phyloP scores from a whole-genome alignment of 768 basidiomycete species.

The Suillus alpinus region DNA sequence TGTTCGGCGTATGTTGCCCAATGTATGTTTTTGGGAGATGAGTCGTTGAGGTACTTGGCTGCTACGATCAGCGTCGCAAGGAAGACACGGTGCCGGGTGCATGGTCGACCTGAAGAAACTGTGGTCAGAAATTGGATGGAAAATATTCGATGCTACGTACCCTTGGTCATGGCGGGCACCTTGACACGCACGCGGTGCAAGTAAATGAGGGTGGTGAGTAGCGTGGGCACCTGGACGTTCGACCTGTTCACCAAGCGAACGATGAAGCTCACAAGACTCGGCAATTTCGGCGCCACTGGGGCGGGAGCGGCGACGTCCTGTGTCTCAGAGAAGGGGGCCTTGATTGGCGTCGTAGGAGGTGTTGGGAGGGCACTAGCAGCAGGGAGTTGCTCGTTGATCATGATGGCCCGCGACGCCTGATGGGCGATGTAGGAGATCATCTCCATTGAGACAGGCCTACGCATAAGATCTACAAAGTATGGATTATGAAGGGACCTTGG shows the following conservation, averaged over 20 bases:
- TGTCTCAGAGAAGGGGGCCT: slow-evolving; percentile 35
- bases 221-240: slow-evolving; percentile 87
- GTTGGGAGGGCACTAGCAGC: slow-evolving; percentile 48
- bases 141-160: slow-evolving; percentile 38
- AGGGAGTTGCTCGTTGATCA: slow-evolving; percentile 48
- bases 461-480: slow-evolving; percentile 75
- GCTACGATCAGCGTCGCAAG: slow-evolving; percentile 94
- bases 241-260: slow-evolving; percentile 72
- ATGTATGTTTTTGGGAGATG: slow-evolving; percentile 92
- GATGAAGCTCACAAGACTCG: slow-evolving; percentile 84
- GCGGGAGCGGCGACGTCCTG: slow-evolving; percentile 23
- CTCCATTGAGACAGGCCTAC: slow-evolving; percentile 72
- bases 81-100: slow-evolving; percentile 94
- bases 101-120: slow-evolving; percentile 59
- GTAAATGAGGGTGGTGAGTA: slow-evolving; percentile 89
- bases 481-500: slow-evolving; percentile 76
- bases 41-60: slow-evolving; percentile 96
- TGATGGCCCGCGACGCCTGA: slow-evolving; percentile 73
- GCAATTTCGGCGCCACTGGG: slow-evolving; percentile 32
- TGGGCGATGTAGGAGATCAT: slow-evolving; percentile 87
- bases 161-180: slow-evolving; percentile 81
- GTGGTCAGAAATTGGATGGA: slow-evolving; percentile 4
- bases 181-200: slow-evolving; percentile 82
- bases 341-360: slow-evolving; percentile 67
- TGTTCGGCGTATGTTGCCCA: slow-evolving; percentile 80